A percentile compares a stretch with the other conserved stretches of the same genome.
Evolutionary conservation across 352 stramenopile species (phyloP).

Genomic region (Chloridella minuta): DNA sequence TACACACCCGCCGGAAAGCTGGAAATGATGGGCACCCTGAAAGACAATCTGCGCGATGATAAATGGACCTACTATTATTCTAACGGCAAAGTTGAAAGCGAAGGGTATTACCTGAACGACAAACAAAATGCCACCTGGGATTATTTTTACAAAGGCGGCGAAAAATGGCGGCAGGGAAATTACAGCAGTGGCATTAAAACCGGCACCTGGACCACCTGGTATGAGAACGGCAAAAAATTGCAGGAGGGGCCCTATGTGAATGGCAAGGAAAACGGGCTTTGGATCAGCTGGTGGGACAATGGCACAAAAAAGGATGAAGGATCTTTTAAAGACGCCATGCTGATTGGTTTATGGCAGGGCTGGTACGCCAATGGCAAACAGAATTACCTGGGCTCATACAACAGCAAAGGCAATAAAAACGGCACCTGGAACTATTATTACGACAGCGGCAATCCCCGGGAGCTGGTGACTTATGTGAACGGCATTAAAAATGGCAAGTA

Average conservation of each 20-base stretch:
- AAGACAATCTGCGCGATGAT: not conserved
- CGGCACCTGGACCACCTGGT: not conserved
- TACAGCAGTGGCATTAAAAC: not conserved
- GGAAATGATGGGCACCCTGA: not conserved
- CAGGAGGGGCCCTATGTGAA: not conserved
- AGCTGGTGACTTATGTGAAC: not conserved
- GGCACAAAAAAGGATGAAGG: not conserved
- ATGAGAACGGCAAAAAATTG: not conserved
- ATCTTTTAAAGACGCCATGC: not conserved
- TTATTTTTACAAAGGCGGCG: not conserved
- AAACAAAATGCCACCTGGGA: not conserved
- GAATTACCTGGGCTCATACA: not conserved
- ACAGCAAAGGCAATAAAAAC: not conserved
- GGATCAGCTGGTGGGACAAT: not conserved
- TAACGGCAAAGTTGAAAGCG: not conserved
- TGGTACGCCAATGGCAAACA: not conserved
- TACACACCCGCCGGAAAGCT: not conserved
- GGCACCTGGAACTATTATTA: not conserved
- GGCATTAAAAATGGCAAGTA: not conserved
- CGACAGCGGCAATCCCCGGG: not conserved
- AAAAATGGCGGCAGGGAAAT: not conserved
- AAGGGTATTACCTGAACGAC: not conserved
- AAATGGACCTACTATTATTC: constrained; percentile 1
- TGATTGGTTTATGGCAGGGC: not conserved
- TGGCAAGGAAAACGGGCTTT: not conserved